Conservation (phyloP, 2,329 filamentous ascomycete genomes). For the Ciborinia camelliae region DNA sequence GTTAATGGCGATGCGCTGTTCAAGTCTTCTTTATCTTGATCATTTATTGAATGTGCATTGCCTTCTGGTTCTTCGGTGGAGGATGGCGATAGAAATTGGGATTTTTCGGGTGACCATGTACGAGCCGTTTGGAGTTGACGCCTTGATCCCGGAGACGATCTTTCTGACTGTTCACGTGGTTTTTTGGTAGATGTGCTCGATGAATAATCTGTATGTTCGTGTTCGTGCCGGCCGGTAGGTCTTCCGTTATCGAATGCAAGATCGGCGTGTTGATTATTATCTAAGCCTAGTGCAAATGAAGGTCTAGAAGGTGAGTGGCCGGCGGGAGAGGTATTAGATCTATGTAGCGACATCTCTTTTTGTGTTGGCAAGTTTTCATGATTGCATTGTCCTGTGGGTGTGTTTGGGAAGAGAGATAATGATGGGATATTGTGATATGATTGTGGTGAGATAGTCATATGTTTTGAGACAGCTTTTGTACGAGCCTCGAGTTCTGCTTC, state of each 20-base stretch:
- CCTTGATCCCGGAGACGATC: not conserved
- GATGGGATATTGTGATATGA: constrained; percentile 44
- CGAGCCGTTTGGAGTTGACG: constrained; percentile 14
- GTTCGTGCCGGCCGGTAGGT: not conserved
- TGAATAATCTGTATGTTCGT: constrained; percentile 8
- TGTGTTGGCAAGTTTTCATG: constrained; percentile 20
- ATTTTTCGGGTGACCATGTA: constrained; percentile 28
- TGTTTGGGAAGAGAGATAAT: constrained; percentile 40
- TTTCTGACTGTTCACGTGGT: not conserved
- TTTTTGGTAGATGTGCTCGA: constrained; percentile 9
- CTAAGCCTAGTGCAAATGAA: constrained; percentile 27
- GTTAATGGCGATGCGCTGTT: constrained; percentile 7
- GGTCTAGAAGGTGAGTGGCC: constrained; percentile 46
- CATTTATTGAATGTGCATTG: constrained; percentile 9
- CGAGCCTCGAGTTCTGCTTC: constrained; percentile 40
- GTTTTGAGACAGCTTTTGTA: constrained; percentile 34
- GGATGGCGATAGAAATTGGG: constrained; percentile 28
- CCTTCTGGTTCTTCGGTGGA: constrained; percentile 21
- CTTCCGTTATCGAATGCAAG: constrained; percentile 18
- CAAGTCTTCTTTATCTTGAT: not conserved
- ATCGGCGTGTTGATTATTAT: constrained; percentile 28
- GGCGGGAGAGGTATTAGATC: constrained; percentile 56
- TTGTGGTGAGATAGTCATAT: constrained; percentile 51
- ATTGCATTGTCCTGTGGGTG: constrained; percentile 26
- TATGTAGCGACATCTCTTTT: constrained; percentile 33